A percentile compares a stretch with the other conserved stretches of the same genome.
phyloP scores from a whole-genome alignment of 192 early-diverging fungal species.

The Coemansia sp. region DNA sequence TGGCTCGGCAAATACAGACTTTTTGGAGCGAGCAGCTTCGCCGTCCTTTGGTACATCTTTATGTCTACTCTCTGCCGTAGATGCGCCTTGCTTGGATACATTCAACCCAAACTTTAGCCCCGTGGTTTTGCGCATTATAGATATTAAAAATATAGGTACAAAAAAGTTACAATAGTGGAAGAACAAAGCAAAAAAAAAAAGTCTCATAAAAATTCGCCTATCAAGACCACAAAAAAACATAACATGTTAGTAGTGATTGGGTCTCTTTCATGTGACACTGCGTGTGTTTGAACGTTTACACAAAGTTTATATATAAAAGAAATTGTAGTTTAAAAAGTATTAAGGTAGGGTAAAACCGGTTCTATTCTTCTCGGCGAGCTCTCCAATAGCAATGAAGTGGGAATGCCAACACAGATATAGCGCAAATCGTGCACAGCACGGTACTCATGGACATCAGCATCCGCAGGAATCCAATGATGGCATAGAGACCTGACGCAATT shows the following conservation, averaged over 20 bases:
- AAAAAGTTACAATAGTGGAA: background rate
- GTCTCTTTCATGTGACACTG: background rate
- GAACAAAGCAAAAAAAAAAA: background rate
- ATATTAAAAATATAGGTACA: constrained; percentile 6
- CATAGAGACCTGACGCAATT: constrained; percentile 35
- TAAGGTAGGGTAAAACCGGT: background rate
- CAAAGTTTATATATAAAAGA: background rate
- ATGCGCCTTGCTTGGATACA: constrained; percentile 29
- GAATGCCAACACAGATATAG: constrained; percentile 28
- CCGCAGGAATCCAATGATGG: constrained; percentile 21
- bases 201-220: background rate
- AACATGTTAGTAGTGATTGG: background rate
- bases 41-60: background rate
- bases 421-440: constrained; percentile 37
- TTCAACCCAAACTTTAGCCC: constrained; percentile 43
- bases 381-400: constrained; percentile 21
- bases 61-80: background rate
- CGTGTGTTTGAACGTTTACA: background rate
- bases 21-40: background rate
- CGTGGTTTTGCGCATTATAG: constrained; percentile 38
- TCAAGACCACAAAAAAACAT: background rate
- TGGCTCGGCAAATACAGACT: constrained; percentile 24
- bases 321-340: background rate
- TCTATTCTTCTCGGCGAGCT: background rate
- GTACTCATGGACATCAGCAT: constrained; percentile 49